Evolutionary conservation across 345 rosid genomes (phyloP).

Genomic region (Zanthoxylum bungeanum): DNA sequence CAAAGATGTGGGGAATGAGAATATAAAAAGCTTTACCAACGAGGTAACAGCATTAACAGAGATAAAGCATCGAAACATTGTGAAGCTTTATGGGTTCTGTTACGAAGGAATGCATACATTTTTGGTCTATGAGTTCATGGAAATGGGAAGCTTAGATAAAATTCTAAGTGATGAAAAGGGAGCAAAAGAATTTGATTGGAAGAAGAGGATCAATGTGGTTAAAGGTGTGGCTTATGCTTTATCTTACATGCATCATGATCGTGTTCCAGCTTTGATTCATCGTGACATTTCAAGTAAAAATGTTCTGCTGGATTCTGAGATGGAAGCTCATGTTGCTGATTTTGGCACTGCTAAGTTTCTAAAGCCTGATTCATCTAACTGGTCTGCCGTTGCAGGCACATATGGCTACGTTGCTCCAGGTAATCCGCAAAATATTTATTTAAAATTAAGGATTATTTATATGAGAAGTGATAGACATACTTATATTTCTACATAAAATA

Average conservation of each 20-base stretch:
- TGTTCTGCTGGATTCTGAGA: slow-evolving; percentile 17
- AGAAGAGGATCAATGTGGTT: slow-evolving; percentile 17
- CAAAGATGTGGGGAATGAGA: not conserved
- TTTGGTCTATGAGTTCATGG: slow-evolving; percentile 27
- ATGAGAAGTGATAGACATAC: too few species aligned
- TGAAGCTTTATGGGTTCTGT: slow-evolving; percentile 21
- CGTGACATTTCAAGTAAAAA: slow-evolving; percentile 20
- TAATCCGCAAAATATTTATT: not conserved
- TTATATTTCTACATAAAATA: too few species aligned
- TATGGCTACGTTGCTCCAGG: slow-evolving; percentile 11
- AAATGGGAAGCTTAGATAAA: slow-evolving; percentile 28
- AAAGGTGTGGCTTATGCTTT: slow-evolving; percentile 17
- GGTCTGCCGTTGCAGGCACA: slow-evolving; percentile 6
- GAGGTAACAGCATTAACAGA: slow-evolving; percentile 26
- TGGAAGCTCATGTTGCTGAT: slow-evolving; percentile 19
- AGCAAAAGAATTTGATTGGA: slow-evolving; percentile 27
- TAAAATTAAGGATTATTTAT: too few species aligned
- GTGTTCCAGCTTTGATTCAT: slow-evolving; percentile 19
- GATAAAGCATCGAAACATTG: slow-evolving; percentile 12
- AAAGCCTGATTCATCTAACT: slow-evolving; percentile 11
- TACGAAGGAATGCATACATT: not conserved
- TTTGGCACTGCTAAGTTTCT: slow-evolving; percentile 13
- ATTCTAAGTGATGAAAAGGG: slow-evolving; percentile 12
- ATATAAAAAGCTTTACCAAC: slow-evolving; percentile 15
- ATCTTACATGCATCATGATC: slow-evolving; percentile 16